Base-by-base conservation (phyloP, 345 rosid species). In the Salix arbutifolia region DNA sequence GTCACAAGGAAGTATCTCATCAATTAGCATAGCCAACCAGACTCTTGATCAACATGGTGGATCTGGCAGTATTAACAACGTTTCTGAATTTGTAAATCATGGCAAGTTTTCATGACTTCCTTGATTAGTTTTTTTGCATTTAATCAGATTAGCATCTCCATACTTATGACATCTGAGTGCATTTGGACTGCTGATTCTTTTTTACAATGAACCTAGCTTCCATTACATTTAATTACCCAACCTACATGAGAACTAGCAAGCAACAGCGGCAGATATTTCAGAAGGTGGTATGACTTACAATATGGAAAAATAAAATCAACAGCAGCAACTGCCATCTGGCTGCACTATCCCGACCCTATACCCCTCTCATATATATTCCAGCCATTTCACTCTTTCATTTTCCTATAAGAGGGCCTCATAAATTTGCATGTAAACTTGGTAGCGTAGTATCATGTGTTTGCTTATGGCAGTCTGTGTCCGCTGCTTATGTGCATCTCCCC, bases 81-180 rank as follows among this genome's bases (percentile, higher is more conserved):
- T 87, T 69, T 61, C 87, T 50, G 95, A 92, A 81, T 92, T 71
- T 80, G 91, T 89, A 67, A 92, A 91, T 77, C 95, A 92, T 73
- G 95, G 97, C 80, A 87, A 79, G 79, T 82, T 77, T 66, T 82
- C 40, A 23, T 79, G 53, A 30, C 70, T 67, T 21, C 23, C 62
- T 74, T 31, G 68, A 64, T 76, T 12, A 53, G 17, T 48, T 61
- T 37, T 37, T 75, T 76, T 28, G 21, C 10, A 33, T 28, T 30
- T 8, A 58, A 44, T 66, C 9, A 23, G 23, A 19, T 40, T 14
- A 25, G 16, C 48, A 62, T 35, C 53, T 71, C 60, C 52, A 56
- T 33, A 19, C 61, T 30, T 68, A 28, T 35, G 72, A 66, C 37
- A 68, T 56, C 25, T 46, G 26, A 52, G 69, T 72, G 46, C 46